Conservation (phyloP, 2,329 filamentous ascomycete genomes). For the Bipolaris sorokiniana region DNA sequence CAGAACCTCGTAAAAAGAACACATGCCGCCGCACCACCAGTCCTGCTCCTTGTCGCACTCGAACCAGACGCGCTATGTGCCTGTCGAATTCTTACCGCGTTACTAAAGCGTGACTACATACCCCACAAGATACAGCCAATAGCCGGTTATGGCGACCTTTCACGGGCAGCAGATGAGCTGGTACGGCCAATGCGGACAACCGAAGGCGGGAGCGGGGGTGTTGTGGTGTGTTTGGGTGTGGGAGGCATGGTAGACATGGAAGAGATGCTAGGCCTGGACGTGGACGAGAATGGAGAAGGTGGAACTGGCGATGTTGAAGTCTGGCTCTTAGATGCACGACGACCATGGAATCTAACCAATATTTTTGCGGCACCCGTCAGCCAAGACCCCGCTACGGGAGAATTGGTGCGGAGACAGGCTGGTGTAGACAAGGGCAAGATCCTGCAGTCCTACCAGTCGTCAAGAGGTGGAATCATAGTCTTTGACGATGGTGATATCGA, state of each 20-base stretch:
- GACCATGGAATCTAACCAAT: slow-evolving; percentile 94
- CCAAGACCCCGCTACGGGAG: slow-evolving; percentile 55
- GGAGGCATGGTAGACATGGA: slow-evolving; percentile 90
- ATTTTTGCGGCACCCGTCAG: slow-evolving; percentile 73
- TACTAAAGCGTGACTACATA: slow-evolving; percentile 98
- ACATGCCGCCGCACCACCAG: slow-evolving; percentile 87
- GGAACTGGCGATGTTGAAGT: slow-evolving; percentile 85
- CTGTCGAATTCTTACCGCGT: slow-evolving; percentile 86
- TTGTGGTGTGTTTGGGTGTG: slow-evolving; percentile 90
- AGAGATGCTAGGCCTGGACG: slow-evolving; percentile 75
- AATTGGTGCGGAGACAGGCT: slow-evolving; percentile 58
- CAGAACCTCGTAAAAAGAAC: slow-evolving; percentile 83
- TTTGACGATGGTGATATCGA: slow-evolving; percentile 97
- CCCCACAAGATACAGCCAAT: slow-evolving; percentile 97
- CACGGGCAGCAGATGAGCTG: slow-evolving; percentile 77
- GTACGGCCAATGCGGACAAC: slow-evolving; percentile 86
- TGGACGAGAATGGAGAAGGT: slow-evolving; percentile 66
- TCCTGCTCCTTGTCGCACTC: slow-evolving; percentile 89
- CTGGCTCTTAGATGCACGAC: slow-evolving; percentile 89
- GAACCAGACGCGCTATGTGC: slow-evolving; percentile 96
- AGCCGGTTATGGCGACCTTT: slow-evolving; percentile 87
- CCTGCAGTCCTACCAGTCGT: slow-evolving; percentile 72
- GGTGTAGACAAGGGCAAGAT: slow-evolving; percentile 79
- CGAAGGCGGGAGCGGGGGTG: slow-evolving; percentile 81
- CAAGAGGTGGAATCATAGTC: slow-evolving; percentile 86